Evolutionary conservation across 805 yeast genomes (phyloP), one percentile per base, ranked within the genome.

Genomic region (Torulaspora microellipsoides): DNA sequence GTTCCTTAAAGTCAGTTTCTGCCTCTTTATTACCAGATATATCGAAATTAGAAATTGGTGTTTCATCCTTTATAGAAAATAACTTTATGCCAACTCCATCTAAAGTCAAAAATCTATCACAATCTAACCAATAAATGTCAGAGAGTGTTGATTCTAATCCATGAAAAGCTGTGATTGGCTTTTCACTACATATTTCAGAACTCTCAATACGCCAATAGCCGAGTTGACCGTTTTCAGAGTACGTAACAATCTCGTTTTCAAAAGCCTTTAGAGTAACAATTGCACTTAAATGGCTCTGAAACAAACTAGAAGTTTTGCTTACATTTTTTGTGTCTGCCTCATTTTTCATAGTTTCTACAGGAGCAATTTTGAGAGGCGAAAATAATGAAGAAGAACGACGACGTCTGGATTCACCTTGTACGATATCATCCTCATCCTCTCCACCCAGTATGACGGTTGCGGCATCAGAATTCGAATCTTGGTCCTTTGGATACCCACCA

Each of bases 91-190:
- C 60, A 4, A 36, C 41, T 14, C 47, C 45, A 31, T 55, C 59
- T 4, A 60, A 36, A 3, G 51, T 47, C 34, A 59, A 23, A 27
- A 58, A 47, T 13, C 34, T 52, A 12, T 46, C 47, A 23, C 40
- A 40, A 38, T 55, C 58, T 14, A 60, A 36, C 63, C 63, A 59
- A 39, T 48, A 58, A 13, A 58, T 43, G n/a, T 50, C 60, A 30
- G 50, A 36, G 8, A 54, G 36, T 12, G 32, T 36, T 10, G 53
- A 40, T 9, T 44, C 47, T 12, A 43, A 30, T 6, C 52, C 51
- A n/a, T 52, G 47, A 31, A 50, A 52, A 15, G 47, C 41, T 32
- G 43, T 49, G n/a, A 45, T 38, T 11, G 47, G 43, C 29, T 39
- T 38, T 13, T 48, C 50, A 28, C 43, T 47, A 17, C 51, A 42